Conservation (phyloP, 352 stramenopile species). For the Phytophthora podocarpi region DNA sequence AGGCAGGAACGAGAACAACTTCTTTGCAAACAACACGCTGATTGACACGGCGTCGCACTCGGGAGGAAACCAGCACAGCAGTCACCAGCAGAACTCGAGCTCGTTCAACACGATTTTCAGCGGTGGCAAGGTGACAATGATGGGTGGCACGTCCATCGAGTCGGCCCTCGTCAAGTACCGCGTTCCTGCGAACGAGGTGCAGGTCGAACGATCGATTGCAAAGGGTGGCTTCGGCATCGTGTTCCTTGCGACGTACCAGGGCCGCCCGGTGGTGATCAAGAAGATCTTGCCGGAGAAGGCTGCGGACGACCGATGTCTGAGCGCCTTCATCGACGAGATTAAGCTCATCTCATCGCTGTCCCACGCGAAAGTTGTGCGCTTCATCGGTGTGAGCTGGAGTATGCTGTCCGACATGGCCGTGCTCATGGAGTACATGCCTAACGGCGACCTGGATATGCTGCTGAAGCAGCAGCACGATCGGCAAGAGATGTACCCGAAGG, state of each 20-base stretch:
- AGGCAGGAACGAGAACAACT: constrained; percentile 33
- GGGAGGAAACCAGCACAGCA: constrained; percentile 27
- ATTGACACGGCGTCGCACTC: constrained; percentile 33
- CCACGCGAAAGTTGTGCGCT: constrained; percentile 81
- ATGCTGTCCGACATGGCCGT: constrained; percentile 87
- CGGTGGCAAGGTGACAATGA: constrained; percentile 56
- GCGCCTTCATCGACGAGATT: constrained; percentile 83
- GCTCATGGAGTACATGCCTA: constrained; percentile 82
- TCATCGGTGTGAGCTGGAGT: constrained; percentile 86
- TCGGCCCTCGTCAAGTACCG: constrained; percentile 76
- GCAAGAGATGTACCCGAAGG: constrained; percentile 47
- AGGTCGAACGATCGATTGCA: constrained; percentile 63
- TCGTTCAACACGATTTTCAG: constrained; percentile 66
- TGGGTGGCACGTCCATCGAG: constrained; percentile 59
- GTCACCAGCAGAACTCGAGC: constrained; percentile 27
- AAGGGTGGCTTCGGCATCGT: constrained; percentile 82
- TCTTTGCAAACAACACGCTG: constrained; percentile 59
- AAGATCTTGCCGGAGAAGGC: constrained; percentile 86
- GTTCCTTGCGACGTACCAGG: constrained; percentile 68
- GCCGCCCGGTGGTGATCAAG: constrained; percentile 74
- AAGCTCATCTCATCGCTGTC: constrained; percentile 81
- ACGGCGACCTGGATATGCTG: constrained; percentile 74
- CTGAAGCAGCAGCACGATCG: constrained; percentile 59
- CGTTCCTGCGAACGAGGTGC: constrained; percentile 67
- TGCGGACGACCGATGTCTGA: constrained; percentile 69